Evolutionary conservation across 1,284 basidiomycete genomes (phyloP).

Genomic region (Clitocybe nebularis): DNA sequence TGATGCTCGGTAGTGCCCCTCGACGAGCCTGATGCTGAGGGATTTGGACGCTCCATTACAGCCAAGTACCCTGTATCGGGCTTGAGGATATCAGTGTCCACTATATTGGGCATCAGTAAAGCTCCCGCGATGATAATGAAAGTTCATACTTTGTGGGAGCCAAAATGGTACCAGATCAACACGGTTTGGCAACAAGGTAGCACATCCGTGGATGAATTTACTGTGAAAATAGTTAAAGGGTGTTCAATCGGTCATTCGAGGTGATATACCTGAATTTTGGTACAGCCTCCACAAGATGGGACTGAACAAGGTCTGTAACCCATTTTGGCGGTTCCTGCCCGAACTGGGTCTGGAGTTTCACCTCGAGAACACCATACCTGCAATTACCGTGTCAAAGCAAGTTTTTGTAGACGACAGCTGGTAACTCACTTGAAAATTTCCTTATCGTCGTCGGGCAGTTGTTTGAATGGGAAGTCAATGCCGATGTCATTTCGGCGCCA

Average conservation of each 20-base stretch:
- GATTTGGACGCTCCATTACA: slow-evolving; percentile 76
- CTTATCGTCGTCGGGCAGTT: slow-evolving; percentile 77
- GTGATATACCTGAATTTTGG: slow-evolving; percentile 76
- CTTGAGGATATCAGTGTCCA: slow-evolving; percentile 93
- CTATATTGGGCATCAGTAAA: slow-evolving; percentile 33
- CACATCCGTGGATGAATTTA: slow-evolving; percentile 98
- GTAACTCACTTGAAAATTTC: slow-evolving; percentile 83
- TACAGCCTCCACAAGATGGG: slow-evolving; percentile 91
- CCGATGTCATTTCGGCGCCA: slow-evolving; percentile 96
- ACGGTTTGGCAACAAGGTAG: slow-evolving; percentile 87
- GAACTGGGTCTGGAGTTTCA: slow-evolving; percentile 95
- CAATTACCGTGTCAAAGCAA: slow-evolving; percentile 4
- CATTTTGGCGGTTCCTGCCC: slow-evolving; percentile 96
- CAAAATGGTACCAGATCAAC: slow-evolving; percentile 99
- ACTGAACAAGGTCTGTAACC: slow-evolving; percentile 93
- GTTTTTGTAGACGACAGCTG: not conserved
- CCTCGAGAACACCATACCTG: slow-evolving; percentile 88
- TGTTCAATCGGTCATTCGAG: not conserved
- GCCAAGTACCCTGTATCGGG: slow-evolving; percentile 73
- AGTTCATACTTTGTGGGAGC: slow-evolving; percentile 86
- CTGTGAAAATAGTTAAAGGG: slow-evolving; percentile 33
- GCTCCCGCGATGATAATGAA: not conserved
- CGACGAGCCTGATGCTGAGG: slow-evolving; percentile 34
- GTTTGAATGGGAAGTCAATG: slow-evolving; percentile 88
- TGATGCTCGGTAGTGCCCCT: slow-evolving; percentile 41